These are phyloP conservation scores for Prunella vulgaris DNA, from an alignment of 257 asterid genomes.

Conservation along the genomic window DNA sequence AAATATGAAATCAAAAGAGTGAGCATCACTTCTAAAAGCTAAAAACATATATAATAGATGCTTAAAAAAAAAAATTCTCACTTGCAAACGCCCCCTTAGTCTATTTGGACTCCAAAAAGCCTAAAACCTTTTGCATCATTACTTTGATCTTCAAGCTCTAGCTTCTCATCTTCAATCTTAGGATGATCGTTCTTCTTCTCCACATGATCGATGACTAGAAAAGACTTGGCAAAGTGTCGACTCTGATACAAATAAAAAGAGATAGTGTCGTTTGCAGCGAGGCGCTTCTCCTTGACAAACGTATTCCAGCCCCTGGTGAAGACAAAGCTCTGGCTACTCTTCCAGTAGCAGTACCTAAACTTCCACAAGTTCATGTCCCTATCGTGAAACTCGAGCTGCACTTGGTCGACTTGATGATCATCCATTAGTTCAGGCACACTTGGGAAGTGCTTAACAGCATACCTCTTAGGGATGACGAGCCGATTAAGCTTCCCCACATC, in stretches of 20 bases:
- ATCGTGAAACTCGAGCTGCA: conserved; percentile 54
- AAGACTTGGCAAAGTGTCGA: conserved; percentile 25
- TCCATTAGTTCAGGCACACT: conserved; percentile 29
- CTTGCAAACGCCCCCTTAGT: too few species aligned
- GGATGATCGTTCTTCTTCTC: neutral
- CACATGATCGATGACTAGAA: conserved; percentile 46
- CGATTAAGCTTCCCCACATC: conserved; percentile 63
- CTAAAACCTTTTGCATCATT: conserved; percentile 29
- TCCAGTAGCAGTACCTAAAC: conserved; percentile 75
- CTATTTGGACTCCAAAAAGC: conserved; percentile 50
- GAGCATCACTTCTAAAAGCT: too few species aligned
- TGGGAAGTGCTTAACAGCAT: conserved; percentile 52
- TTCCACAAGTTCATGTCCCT: conserved; percentile 56
- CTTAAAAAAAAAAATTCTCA: too few species aligned
- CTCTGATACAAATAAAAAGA: conserved; percentile 47
- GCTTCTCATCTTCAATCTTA: neutral
- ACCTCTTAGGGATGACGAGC: conserved; percentile 65
- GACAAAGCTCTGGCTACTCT: conserved; percentile 79
- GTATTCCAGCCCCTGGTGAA: conserved; percentile 80
- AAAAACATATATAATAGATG: too few species aligned
- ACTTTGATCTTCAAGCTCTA: neutral
- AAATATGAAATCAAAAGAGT: too few species aligned
- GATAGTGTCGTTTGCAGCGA: conserved; percentile 48
- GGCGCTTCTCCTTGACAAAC: conserved; percentile 55
- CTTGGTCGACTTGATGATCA: conserved; percentile 22